Evolutionary conservation across 306 rosid species (phyloP).

Genomic region (Vicia faba): DNA sequence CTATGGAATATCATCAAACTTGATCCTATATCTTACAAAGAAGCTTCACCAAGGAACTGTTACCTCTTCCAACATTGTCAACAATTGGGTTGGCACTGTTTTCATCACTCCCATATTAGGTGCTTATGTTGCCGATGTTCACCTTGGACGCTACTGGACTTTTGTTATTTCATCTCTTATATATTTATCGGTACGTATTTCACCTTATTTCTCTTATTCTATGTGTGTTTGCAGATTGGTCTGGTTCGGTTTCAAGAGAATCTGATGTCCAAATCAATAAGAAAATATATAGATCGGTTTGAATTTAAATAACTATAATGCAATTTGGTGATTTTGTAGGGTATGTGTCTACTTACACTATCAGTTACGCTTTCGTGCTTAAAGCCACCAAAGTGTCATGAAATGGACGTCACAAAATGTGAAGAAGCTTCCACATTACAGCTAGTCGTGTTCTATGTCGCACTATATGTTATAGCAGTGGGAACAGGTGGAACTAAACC

Average conservation of each 20-base stretch:
- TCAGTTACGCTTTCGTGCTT: slow-evolving; percentile 51
- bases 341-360: slow-evolving; percentile 50
- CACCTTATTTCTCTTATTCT: background rate
- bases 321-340: slow-evolving; percentile 35
- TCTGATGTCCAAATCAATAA: no score
- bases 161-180: slow-evolving; percentile 52
- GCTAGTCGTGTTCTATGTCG: slow-evolving; percentile 45
- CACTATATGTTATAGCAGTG: slow-evolving; percentile 66
- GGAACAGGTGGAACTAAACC: slow-evolving; percentile 97
- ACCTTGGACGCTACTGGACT: slow-evolving; percentile 81
- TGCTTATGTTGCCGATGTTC: slow-evolving; percentile 79
- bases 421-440: slow-evolving; percentile 45
- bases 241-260: no score
- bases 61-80: slow-evolving; percentile 64
- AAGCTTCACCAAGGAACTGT: slow-evolving; percentile 79
- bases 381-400: slow-evolving; percentile 47
- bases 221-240: background rate
- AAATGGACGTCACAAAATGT: slow-evolving; percentile 36
- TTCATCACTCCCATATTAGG: slow-evolving; percentile 82
- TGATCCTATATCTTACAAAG: slow-evolving; percentile 57
- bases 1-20: slow-evolving; percentile 69
- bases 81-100: slow-evolving; percentile 74
- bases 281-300: no score
- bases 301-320: no score
- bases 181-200: slow-evolving; percentile 53